These are phyloP conservation scores for Daldinia bambusicola DNA, from an alignment of 495 filamentous ascomycete species.

Conservation along the genomic window DNA sequence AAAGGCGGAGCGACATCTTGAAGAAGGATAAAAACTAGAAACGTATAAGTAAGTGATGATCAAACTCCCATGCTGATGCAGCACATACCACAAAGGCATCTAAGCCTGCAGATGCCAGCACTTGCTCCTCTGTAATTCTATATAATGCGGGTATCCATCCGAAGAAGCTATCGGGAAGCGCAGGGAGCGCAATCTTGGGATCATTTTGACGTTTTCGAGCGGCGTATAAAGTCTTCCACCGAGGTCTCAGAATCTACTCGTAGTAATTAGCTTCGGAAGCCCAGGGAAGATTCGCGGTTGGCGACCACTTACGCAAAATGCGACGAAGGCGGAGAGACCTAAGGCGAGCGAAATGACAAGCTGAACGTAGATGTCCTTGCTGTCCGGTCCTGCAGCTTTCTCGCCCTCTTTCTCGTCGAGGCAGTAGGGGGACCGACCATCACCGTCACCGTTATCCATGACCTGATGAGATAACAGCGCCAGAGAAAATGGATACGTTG, in stretches of 20 bases:
- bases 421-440: background rate
- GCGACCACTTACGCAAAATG: slow-evolving; percentile 60
- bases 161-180: slow-evolving; percentile 85
- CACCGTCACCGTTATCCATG: slow-evolving; percentile 34
- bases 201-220: slow-evolving; percentile 79
- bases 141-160: slow-evolving; percentile 96
- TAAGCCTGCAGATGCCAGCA: slow-evolving; percentile 88
- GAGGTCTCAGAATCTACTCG: slow-evolving; percentile 75
- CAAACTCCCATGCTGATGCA: background rate
- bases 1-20: slow-evolving; percentile 88
- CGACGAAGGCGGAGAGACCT: slow-evolving; percentile 62
- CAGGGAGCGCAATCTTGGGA: slow-evolving; percentile 78
- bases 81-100: slow-evolving; percentile 90
- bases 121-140: slow-evolving; percentile 85
- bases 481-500: slow-evolving; percentile 3
- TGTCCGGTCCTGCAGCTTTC: slow-evolving; percentile 47
- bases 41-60: slow-evolving; percentile 19
- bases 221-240: slow-evolving; percentile 93
- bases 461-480: slow-evolving; percentile 9
- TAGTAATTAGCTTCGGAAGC: slow-evolving; percentile 25
- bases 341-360: slow-evolving; percentile 62
- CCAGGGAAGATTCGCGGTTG: background rate
- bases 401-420: slow-evolving; percentile 44
- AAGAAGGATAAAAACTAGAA: slow-evolving; percentile 89
- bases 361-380: slow-evolving; percentile 61